Base-by-base conservation (phyloP, 495 filamentous ascomycete species). In the Hypoxylon lienhwacheense region DNA sequence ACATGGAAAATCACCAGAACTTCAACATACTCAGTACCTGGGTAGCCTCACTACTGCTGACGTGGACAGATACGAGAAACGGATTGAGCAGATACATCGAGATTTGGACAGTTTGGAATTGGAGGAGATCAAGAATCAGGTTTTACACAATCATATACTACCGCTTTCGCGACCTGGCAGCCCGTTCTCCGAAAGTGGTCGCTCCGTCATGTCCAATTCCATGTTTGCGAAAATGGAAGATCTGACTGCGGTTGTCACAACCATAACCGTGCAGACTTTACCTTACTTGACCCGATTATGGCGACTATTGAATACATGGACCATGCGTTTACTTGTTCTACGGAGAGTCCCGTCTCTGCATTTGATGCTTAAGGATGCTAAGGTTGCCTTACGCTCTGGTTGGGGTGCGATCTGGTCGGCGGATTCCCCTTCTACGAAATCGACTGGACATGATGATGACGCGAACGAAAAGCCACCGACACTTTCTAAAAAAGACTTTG, bases 71-170 rank as follows among this genome's bases (percentile, higher is more conserved):
- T 90, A 93, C 65, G 87, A 91, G 63, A 72, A 68, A 28, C 80
- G 92, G 20, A 78, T 95, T 17, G 86, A 92, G 26, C 82, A 85
- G 44, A 96, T 98, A 55, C 75, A 74, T 15, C 80, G 84, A 39
- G 85, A 83, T 40, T 82, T 97, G 76, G 88, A 92, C 15, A 78
- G 80, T 32, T 73, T 98, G 36, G 83, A 90, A 44, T 78, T 98
- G 35, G 91, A 96, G 55, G 91, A 95, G 59, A 83, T 97, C 61
- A 97, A 97, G 73, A 81, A 78, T 37, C 89, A 91, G 67, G 88
- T 97, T 55, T 74, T 95, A 47, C 84, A 86, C 75, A 87, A 85
- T 49, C 86, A 93, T 73, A 81, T 85, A 66, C 66, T 66, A 74
- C 81, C 66, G 69, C 61, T 77, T 74, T 81, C 67, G 65, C 73